These are phyloP conservation scores for Leccinum incarnatum DNA, from an alignment of 768 basidiomycete genomes.

Conservation along the genomic window DNA sequence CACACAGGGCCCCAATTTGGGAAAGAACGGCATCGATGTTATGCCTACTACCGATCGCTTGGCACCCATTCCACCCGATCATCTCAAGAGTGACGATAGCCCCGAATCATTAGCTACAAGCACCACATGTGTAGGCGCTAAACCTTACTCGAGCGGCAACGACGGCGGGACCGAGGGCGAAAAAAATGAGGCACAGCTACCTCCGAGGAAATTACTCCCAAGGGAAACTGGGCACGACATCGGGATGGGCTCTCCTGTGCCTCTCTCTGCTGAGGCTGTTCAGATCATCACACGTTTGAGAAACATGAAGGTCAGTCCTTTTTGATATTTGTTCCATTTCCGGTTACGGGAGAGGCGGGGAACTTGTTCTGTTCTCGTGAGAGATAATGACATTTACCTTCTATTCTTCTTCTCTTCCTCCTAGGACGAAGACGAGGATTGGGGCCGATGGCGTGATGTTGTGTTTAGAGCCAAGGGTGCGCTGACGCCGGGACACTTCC, in stretches of 20 bases:
- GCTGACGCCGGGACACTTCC: conserved; percentile 37
- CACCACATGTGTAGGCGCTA: background rate
- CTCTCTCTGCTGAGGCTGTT: conserved; percentile 73
- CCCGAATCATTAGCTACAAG: conserved; percentile 42
- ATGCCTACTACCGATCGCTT: conserved; percentile 63
- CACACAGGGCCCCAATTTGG: conserved; percentile 63
- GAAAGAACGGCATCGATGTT: conserved; percentile 78
- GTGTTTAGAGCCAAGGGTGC: conserved; percentile 74
- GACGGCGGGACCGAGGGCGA: background rate
- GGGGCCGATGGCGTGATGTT: conserved; percentile 85
- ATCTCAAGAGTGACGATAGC: conserved; percentile 36
- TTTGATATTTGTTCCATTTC: background rate
- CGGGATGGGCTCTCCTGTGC: conserved; percentile 83
- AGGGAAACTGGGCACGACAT: conserved; percentile 86
- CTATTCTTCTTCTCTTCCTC: background rate
- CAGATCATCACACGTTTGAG: conserved; percentile 74
- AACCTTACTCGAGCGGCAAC: background rate
- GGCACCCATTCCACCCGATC: conserved; percentile 55
- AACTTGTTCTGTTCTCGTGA: background rate
- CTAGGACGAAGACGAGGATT: conserved; percentile 85
- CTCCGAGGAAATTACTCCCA: conserved; percentile 56
- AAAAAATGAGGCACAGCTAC: background rate
- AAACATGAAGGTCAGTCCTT: conserved; percentile 68
- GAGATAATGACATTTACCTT: conserved; percentile 4
- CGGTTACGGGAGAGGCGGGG: background rate